Base-by-base conservation (phyloP, 495 filamentous ascomycete genomes). In the Aspergillus ellipticus region DNA sequence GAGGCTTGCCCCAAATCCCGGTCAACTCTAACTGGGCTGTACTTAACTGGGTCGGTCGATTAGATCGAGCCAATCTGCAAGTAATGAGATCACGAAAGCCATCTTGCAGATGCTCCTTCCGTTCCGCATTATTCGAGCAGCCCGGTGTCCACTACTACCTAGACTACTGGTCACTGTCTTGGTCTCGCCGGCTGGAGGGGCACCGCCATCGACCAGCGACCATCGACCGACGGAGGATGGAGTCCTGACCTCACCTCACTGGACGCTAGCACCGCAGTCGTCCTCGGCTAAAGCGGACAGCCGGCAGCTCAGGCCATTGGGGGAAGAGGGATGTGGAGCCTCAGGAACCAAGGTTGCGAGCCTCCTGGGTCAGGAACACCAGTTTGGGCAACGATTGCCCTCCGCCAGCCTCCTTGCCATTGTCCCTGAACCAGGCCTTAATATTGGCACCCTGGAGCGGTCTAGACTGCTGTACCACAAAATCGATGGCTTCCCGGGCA, bases 361-460 rank as follows among this genome's bases (percentile, higher is more conserved):
- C 19, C 22, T 16, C 39, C 41, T 51, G 45, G 41, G 10, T 54
- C 54, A 60, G 56, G 61, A 63, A 63, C 61, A 51, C 61, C 51
- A 49, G 39, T 54, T 60, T 28, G 22, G 61, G 61, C 21, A 64
- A 60, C 19, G 61, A 64, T 64, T 57, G 54, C 20, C 54, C 39
- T 37, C 39, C 45, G 3, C 3, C 4, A 6, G 24, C 45, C 16
- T 48, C 45, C 45, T 48, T 24, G 45, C 22, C 19, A 48, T 15
- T 28, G 28, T 48, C 24, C 20, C 24, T 13, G 7, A 29, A n/a
- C 35, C 35, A 39, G 35, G 35, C 35, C 35, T 39, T 39, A 39
- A 39, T 39, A 39, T 39, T 39, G 35, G 35, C n/a, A n/a, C n/a
- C 35, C n/a, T n/a, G 11, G 35, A 39, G 35, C 35, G n/a, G 35